These are phyloP conservation scores for Globisporangium irregulare DNA, from an alignment of 352 stramenopile species.

Conservation along the genomic window DNA sequence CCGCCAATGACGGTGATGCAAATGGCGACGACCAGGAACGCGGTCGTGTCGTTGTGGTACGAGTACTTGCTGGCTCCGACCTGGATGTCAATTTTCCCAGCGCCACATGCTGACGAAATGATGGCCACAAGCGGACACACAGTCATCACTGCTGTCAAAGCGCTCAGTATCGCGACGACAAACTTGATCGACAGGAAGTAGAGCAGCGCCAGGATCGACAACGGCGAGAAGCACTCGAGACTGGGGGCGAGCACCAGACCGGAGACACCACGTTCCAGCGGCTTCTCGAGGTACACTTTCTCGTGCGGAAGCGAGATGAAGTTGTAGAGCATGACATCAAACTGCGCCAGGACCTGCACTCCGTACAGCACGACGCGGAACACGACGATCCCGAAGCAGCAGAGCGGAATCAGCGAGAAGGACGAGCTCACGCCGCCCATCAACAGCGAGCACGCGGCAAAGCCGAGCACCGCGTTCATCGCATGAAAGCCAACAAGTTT, in stretches of 20 bases:
- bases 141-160: conserved; percentile 28
- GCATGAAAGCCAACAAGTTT: conserved; percentile 40
- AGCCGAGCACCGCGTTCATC: conserved; percentile 56
- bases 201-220: conserved; percentile 64
- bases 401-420: conserved; percentile 55
- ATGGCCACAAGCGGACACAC: conserved; percentile 29
- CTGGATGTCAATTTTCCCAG: conserved; percentile 17
- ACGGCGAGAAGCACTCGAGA: conserved; percentile 50
- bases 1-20: conserved; percentile 46
- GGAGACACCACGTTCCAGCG: not conserved
- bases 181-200: conserved; percentile 69
- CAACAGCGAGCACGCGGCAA: conserved; percentile 46
- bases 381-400: conserved; percentile 56
- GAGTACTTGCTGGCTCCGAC: conserved; percentile 21
- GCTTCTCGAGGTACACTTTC: conserved; percentile 11
- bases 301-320: conserved; percentile 32
- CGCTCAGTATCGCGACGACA: conserved; percentile 38
- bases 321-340: conserved; percentile 67
- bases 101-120: conserved; percentile 14
- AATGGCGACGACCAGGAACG: conserved; percentile 25
- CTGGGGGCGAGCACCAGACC: conserved; percentile 32
- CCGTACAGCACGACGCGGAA: conserved; percentile 64
- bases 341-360: conserved; percentile 39
- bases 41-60: conserved; percentile 19
- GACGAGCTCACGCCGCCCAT: conserved; percentile 47